Evolutionary conservation across 345 rosid genomes (phyloP).

Genomic region (Rhodamnia argentea): DNA sequence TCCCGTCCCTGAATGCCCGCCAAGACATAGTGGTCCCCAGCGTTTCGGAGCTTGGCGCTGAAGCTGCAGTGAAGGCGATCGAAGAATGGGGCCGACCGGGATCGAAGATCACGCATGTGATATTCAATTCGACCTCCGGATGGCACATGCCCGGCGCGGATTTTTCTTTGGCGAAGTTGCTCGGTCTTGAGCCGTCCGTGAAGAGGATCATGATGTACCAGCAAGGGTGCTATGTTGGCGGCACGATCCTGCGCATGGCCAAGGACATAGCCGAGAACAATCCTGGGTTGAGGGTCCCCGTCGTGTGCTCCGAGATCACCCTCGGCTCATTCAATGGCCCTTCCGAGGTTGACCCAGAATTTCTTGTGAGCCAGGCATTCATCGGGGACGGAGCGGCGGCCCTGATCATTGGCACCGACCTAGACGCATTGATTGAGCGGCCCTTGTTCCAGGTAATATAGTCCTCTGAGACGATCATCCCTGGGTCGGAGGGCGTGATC

Average conservation of each 20-base stretch:
- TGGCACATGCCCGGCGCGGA: constrained; percentile 5
- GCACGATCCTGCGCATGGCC: constrained; percentile 6
- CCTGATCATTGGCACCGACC: constrained; percentile 1
- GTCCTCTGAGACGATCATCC: neutral
- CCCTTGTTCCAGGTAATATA: constrained; percentile 2
- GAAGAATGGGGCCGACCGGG: neutral
- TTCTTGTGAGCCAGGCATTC: neutral
- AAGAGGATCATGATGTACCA: constrained; percentile 14
- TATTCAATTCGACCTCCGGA: neutral
- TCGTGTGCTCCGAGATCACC: constrained; percentile 6
- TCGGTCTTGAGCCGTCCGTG: constrained; percentile 1
- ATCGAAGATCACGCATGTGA: constrained; percentile 5
- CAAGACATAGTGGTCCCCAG: neutral
- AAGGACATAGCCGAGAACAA: constrained; percentile 20
- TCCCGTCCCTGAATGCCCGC: neutral
- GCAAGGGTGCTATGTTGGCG: neutral
- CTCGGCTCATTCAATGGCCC: constrained; percentile 6
- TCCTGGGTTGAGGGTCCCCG: constrained; percentile 3
- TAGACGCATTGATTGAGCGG: neutral
- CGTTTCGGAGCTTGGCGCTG: neutral
- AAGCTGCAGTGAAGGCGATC: neutral
- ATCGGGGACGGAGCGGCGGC: constrained; percentile 6
- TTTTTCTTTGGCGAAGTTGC: neutral
- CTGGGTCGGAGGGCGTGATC: neutral
- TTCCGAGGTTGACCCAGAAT: neutral